Base-by-base conservation (phyloP, 306 rosid species). In the Cicer arietinum region DNA sequence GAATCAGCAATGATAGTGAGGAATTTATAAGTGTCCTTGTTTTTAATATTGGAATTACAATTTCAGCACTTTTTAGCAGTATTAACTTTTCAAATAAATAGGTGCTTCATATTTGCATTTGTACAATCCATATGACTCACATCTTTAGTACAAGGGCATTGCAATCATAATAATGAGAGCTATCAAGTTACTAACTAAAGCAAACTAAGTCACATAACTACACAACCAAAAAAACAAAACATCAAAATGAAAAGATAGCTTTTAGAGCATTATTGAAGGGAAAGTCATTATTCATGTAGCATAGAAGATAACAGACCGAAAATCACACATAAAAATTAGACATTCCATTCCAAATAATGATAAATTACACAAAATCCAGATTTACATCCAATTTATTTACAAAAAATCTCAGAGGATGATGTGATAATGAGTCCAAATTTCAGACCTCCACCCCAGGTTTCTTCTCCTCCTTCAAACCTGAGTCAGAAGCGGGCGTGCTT, bases 401-500 rank as follows among this genome's bases (percentile, higher is more conserved):
- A 64, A 71, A 73, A 68, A 17, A 52, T 5, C 48, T 20, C 6
- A 48, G 7, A 40, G 9, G 60, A 75, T 59, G 59, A 69, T 10
- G 14, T n/a, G 56, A 73, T 10, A 81, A 81, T 9, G 67, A 42
- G 2, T 60, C 58, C 10, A 73, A 67, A 46, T 74, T 56, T 69
- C 16, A 77, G 59, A 77, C 43, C 66, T 64, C 50, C 39, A 14
- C 50, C 51, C 42, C 18, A 10, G 6, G n/a, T 51, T 70, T 7
- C 52, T 59, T 51, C 58, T 85, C 79, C 72, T 89, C 87, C 54
- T 85, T 74, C 66, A 76, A 78, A 44, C 14, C 78, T 4, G 85
- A 44, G 54, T 60, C 44, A 69, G 90, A 13, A 67, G 69, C 40
- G n/a, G 84, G 42, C 5, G 82, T 10, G 39, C 59, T 77, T 74